Evolutionary conservation across 2,329 filamentous ascomycete species (phyloP), one percentile per base, ranked within the genome.

Genomic region (Drechslerella dactyloides): DNA sequence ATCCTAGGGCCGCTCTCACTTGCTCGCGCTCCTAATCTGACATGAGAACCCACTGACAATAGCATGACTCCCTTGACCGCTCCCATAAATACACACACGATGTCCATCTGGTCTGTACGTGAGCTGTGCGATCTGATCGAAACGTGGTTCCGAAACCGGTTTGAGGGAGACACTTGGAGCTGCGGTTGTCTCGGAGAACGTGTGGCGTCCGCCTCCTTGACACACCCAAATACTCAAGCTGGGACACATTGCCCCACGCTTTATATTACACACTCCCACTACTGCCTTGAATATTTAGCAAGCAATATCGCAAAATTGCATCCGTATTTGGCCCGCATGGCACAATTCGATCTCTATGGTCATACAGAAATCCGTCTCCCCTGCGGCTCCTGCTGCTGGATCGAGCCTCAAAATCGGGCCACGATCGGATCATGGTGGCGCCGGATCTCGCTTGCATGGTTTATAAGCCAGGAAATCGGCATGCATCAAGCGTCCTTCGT

Each of bases 21-120:
- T 42, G n/a, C 37, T 42, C 37, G 27, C 21, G 24, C 30, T 24
- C 35, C 27, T 37, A 51, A 21, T 8, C 35, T 62, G 58, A 33
- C 58, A 62, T 57, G 65, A 69, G 57, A 69, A 57, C 52, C 57
- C 53, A 53, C 58, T 60, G 65, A 69, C 57, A 69, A 56, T 68
- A 56, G 56, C 56, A 55, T 61, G 63, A 68, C 48, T 55, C 54
- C 46, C 37, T 24, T 33, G 46, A 24, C 27, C 46, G 37, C 33
- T 40, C 21, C 19, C 24, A 59, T 52, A 27, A 51, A 51, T 27
- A 51, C 19, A 27, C 19, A 19, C 23, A 51, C 4, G 15, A n/a
- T 17, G 19, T 23, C 46, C 42, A 5, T 15, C 42, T 46, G 19
- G 42, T n/a, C 15, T 46, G 42, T 3, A 7, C 19, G 37, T 8